phyloP scores from a whole-genome alignment of 2,329 filamentous ascomycete genomes.

The Colletotrichum sp. region DNA sequence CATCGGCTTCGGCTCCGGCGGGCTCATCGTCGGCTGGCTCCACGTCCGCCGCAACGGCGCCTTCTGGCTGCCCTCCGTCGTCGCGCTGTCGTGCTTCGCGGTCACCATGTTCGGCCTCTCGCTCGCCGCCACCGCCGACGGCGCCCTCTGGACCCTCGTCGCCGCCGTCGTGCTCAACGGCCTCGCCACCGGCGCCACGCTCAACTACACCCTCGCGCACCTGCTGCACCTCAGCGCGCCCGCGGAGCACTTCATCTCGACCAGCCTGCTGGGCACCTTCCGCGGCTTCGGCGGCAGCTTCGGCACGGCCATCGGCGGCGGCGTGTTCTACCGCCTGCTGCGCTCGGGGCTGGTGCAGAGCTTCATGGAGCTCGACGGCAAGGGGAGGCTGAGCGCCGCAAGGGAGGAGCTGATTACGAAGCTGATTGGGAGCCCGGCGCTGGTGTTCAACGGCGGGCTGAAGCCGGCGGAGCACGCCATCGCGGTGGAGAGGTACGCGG shows the following conservation, averaged over 20 bases:
- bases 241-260: constrained; percentile 75
- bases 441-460: constrained; percentile 51
- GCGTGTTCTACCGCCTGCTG: constrained; percentile 72
- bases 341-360: constrained; percentile 58
- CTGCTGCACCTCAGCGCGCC: constrained; percentile 73
- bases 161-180: constrained; percentile 72
- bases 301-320: constrained; percentile 79
- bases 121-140: constrained; percentile 54
- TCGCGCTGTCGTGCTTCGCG: constrained; percentile 68
- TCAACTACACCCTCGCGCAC: constrained; percentile 86
- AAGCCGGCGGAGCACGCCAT: constrained; percentile 45
- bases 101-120: constrained; percentile 63
- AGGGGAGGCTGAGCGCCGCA: constrained; percentile 30
- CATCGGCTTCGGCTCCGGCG: constrained; percentile 76
- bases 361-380: constrained; percentile 56
- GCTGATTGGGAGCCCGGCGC: constrained; percentile 56
- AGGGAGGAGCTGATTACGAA: constrained; percentile 47
- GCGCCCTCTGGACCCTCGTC: constrained; percentile 60
- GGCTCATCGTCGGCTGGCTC: constrained; percentile 74
- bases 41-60: constrained; percentile 77
- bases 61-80: constrained; percentile 71
- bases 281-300: constrained; percentile 83
- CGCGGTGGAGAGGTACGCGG: constrained; percentile 53
- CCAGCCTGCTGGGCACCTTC: constrained; percentile 79
- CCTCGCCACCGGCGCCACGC: constrained; percentile 70